Conservation (phyloP, 805 yeast species). For the Candida germanica region DNA sequence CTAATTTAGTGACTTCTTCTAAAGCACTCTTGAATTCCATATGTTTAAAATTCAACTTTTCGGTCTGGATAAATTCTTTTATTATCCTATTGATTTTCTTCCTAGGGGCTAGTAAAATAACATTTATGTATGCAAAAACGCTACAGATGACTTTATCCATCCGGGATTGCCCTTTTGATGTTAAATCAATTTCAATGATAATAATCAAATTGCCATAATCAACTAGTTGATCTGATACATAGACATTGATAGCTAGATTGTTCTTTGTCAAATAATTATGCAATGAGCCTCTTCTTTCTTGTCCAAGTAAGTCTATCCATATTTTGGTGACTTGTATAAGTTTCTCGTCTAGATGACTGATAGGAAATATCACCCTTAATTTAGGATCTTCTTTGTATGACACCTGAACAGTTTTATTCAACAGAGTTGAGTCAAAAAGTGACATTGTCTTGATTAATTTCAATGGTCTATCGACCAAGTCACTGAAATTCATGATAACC, state of each 20-base stretch:
- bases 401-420: conserved; percentile 32
- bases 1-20: conserved; percentile 46
- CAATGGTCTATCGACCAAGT: conserved; percentile 15
- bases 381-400: conserved; percentile 29
- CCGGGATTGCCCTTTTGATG: conserved; percentile 43
- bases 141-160: conserved; percentile 29
- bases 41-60: conserved; percentile 40
- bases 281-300: conserved; percentile 54
- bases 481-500: conserved; percentile 43
- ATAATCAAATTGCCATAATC: conserved; percentile 33
- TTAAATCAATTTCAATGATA: conserved; percentile 49
- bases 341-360: conserved; percentile 7
- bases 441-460: neutral
- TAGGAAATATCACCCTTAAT: conserved; percentile 37
- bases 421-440: neutral
- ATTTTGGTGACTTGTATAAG: conserved; percentile 17
- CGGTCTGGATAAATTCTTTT: conserved; percentile 47
- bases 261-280: conserved; percentile 33
- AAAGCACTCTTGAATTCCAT: conserved; percentile 39
- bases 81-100: conserved; percentile 37
- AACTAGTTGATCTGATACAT: conserved; percentile 43
- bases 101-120: conserved; percentile 11
- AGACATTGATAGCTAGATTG: conserved; percentile 32
- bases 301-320: conserved; percentile 63
- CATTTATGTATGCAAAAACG: conserved; percentile 21